Evolutionary conservation across 768 basidiomycete genomes (phyloP).

Genomic region (Mycena metata): DNA sequence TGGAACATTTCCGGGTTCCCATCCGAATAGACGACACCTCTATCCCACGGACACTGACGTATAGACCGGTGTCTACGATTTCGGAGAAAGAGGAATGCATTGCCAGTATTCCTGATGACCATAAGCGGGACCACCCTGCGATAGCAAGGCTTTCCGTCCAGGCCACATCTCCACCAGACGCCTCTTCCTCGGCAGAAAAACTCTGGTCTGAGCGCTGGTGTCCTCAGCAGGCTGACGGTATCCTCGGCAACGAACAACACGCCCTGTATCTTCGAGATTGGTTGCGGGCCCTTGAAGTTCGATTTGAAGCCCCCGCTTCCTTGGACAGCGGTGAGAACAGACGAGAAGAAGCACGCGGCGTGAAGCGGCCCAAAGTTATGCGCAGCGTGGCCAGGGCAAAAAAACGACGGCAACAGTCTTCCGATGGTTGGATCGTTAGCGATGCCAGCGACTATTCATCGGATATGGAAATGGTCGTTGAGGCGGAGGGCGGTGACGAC

Average conservation of each 20-base stretch:
- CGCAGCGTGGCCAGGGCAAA: conserved; percentile 64
- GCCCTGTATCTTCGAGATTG: conserved; percentile 83
- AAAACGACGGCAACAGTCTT: conserved; percentile 61
- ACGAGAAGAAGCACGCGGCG: conserved; percentile 49
- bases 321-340: conserved; percentile 42
- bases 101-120: conserved; percentile 48
- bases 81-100: conserved; percentile 36
- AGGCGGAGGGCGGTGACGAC: conserved; percentile 58
- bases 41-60: conserved; percentile 9
- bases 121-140: conserved; percentile 61
- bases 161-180: conserved; percentile 34
- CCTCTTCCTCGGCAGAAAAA: conserved; percentile 51
- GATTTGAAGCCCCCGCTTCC: conserved; percentile 50
- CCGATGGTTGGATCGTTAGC: conserved; percentile 53
- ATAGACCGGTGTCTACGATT: conserved; percentile 18
- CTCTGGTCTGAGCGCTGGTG: conserved; percentile 84
- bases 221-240: conserved; percentile 78
- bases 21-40: background rate
- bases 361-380: conserved; percentile 72
- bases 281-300: conserved; percentile 78
- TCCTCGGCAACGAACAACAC: conserved; percentile 82
- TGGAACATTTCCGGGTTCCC: conserved; percentile 10
- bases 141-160: conserved; percentile 57
- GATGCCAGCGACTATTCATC: conserved; percentile 39
- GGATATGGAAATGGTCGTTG: conserved; percentile 22